Conservation (phyloP, 495 filamentous ascomycete species). For the Aspergillus ostianus region DNA sequence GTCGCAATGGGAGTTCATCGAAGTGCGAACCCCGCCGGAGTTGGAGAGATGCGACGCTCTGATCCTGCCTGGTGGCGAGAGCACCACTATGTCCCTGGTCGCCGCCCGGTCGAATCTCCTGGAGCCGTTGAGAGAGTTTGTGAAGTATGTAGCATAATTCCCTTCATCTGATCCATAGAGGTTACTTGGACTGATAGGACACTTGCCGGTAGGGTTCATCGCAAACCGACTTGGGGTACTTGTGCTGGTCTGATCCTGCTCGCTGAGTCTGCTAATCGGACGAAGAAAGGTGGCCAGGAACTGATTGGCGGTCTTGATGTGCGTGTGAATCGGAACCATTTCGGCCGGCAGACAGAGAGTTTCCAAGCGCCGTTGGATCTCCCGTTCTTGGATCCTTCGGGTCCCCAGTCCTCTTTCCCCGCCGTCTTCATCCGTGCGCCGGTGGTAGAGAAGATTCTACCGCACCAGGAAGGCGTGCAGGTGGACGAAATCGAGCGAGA, state of each 20-base stretch:
- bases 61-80: conserved; percentile 91
- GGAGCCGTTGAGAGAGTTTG: conserved; percentile 85
- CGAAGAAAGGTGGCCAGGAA: conserved; percentile 89
- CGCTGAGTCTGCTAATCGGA: conserved; percentile 80
- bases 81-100: conserved; percentile 88
- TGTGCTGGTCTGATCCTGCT: conserved; percentile 94
- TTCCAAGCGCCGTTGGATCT: conserved; percentile 78
- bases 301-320: conserved; percentile 92
- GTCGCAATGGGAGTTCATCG: conserved; percentile 60
- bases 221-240: conserved; percentile 92
- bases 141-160: conserved; percentile 64
- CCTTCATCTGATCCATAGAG: neutral
- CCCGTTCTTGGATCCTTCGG: conserved; percentile 57
- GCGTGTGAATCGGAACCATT: conserved; percentile 91
- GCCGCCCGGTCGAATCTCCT: conserved; percentile 76
- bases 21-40: conserved; percentile 75
- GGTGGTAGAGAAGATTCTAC: conserved; percentile 81
- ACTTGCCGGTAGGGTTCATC: conserved; percentile 37
- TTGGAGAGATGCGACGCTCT: conserved; percentile 75
- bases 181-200: conserved; percentile 13
- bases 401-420: conserved; percentile 57
- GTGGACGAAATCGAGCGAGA: conserved; percentile 47
- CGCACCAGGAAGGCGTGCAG: conserved; percentile 51
- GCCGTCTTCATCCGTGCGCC: conserved; percentile 94
- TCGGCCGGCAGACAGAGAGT: conserved; percentile 90